Conservation (phyloP, 169 alveolate species). For the Plasmodium sp. region DNA sequence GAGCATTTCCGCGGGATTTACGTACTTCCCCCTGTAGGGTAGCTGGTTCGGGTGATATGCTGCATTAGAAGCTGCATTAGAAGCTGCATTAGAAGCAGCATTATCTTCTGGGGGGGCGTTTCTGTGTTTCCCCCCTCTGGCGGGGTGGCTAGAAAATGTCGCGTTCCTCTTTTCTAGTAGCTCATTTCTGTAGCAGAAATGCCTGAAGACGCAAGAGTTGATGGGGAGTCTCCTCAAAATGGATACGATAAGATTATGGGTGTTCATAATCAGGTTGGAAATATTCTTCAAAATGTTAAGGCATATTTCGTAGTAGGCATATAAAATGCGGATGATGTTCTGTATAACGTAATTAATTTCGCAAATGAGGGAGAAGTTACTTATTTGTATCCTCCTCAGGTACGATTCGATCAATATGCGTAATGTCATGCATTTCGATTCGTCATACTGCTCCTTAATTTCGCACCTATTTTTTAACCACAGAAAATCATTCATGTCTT, state of each 20-base stretch:
- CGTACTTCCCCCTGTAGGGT: neutral
- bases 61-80: no score
- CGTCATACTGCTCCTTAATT: slow-evolving; percentile 50
- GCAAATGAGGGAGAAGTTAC: slow-evolving; percentile 92
- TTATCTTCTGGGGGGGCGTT: neutral
- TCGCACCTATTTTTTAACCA: slow-evolving; percentile 39
- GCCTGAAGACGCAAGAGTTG: slow-evolving; percentile 33
- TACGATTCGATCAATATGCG: slow-evolving; percentile 91
- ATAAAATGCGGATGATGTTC: slow-evolving; percentile 93
- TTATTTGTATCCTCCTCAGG: slow-evolving; percentile 86
- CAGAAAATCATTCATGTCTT: slow-evolving; percentile 68
- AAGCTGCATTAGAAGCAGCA: no score
- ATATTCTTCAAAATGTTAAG: slow-evolving; percentile 86
- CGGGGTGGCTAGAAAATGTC: neutral
- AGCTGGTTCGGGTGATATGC: neutral
- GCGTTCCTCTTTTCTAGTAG: slow-evolving; percentile 17
- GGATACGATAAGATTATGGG: slow-evolving; percentile 77
- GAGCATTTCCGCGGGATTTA: neutral
- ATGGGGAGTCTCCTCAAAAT: slow-evolving; percentile 56
- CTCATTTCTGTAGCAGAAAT: slow-evolving; percentile 61
- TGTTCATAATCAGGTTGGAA: slow-evolving; percentile 85
- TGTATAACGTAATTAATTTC: slow-evolving; percentile 94
- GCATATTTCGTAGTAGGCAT: slow-evolving; percentile 94
- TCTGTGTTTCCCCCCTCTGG: neutral
- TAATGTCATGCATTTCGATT: slow-evolving; percentile 59